Base-by-base conservation (phyloP, 2,329 filamentous ascomycete genomes). In the Plenodomus biglobosus region DNA sequence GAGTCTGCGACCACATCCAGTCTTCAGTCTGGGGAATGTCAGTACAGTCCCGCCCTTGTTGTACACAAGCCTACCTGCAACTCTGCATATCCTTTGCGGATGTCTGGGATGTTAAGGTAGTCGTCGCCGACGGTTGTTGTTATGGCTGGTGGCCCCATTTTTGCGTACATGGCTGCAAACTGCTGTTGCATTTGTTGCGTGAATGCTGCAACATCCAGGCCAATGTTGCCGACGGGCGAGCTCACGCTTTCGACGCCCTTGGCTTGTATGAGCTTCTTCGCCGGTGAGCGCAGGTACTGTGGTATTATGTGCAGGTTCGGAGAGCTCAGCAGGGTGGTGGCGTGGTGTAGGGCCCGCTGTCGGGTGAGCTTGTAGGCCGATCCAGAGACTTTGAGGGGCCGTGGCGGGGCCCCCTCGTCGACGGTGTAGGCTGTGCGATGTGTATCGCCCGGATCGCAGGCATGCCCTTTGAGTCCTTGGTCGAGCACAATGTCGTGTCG, bases 341-440 rank as follows among this genome's bases (percentile, higher is more conserved):
- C 94, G 72, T 99, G 94, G 72, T 99, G 94, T 48, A 99, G 78
- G 7, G 91, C 87, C 38, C 92, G 81, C 40, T 83, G 76, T 19
- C 88, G 80, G 0, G 89, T 96, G 44, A 99, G 78, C 73, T 97
- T 97, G 75, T 95, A 99, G 10, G 94, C 94, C 0, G 91, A 96
- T 1, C 94, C 94, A 0, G 91, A 96, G 10, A 97, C 81, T 71
- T 99, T 99, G 66, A 86, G 58, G 8, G 77, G 71, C 30, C 62
- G 60, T 8, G 66, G 62, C 16, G 57, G 58, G 2, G 54, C 53
- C 15, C 55, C 63, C 16, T 70, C 61, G 22, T 68, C 58, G 43
- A 59, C 51, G 16, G 72, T 70, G 59, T 76, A 78, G 18, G 75
- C 68, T 40, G 77, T 76, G 39, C 58, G 59, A 63, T 80, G 74